Evolutionary conservation across 2,329 filamentous ascomycete genomes (phyloP), one percentile per base, ranked within the genome.

Genomic region (Venturia aucupariae): DNA sequence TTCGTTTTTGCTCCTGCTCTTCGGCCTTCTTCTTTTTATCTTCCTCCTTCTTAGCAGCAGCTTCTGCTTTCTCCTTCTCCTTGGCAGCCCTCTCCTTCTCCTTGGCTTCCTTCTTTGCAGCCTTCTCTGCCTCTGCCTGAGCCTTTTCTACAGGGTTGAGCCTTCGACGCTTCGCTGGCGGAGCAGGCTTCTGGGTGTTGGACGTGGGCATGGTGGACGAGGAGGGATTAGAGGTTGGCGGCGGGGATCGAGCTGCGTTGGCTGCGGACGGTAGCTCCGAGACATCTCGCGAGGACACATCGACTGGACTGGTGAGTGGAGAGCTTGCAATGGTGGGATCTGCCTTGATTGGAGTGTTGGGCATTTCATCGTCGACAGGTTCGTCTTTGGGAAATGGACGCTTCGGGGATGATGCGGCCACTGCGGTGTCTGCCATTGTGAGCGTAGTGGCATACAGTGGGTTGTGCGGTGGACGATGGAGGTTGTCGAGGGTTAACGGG

Each of bases 81-180:
- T 73, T 75, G 64, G 73, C 68, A 65, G 76, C 74, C 67, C 76
- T 74, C 44, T 68, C 69, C 60, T 73, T 73, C 3, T 72, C 71
- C 62, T 73, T 76, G 3, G 70, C 72, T 60, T 77, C 76, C 61
- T 76, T 77, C 39, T 76, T 74, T 2, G 72, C 67, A 7, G 67
- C 69, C 61, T 74, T 69, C 41, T 75, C 71, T 13, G 64, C 60
- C 27, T 65, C 22, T 27, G 32, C 27, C 41, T 65, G 38, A 32
- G 78, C 73, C 65, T 78, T 78, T 68, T 81, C 79, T 61, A 75
- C 67, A 41, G 71, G 67, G 1, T 77, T 80, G 55, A 80, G 67
- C 65, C 76, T 79, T 63, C 76, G 70, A 46, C 75, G 69, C 69
- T 81, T 81, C 17, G 74, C 71, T 32, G 78, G 73, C 46, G 73